Evolutionary conservation across 805 yeast genomes (phyloP), one percentile per base, ranked within the genome.

Genomic region (Hanseniaspora lachancei): DNA sequence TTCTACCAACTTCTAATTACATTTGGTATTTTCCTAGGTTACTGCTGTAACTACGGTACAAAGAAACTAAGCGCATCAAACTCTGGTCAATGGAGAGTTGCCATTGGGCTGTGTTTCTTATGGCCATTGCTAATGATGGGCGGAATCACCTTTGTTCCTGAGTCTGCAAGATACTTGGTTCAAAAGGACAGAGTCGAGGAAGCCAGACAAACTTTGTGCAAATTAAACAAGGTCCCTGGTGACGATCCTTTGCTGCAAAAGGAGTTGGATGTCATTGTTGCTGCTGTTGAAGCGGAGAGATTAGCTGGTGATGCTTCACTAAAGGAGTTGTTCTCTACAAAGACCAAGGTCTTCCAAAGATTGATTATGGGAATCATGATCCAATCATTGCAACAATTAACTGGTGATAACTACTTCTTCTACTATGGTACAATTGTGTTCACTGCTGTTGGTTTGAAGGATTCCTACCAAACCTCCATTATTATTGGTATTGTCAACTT

Each of bases 21-120:
- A 38, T 69, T 78, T 52, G 89, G 89, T 71, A 84, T 84, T 63
- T 82, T 84, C 70, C 71, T 83, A 61, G 91, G 89, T 66, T 82
- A 82, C 75, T 82, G 88, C 69, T 75, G 82, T 55, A 80, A 80
- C 58, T 83, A 77, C 65, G 89, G 88, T 67, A 80, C 68, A 15
- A 67, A 66, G 52, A 62, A 60, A 23, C 66, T 66, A 57, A n/a
- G 38, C 29, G 39, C 29, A 8, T 10, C n/a, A 12, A 61, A 63
- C 82, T 61, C 65, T n/a, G 86, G 67, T 16, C 84, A 81, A 71
- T 84, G 89, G 89, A 81, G 88, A 77, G 74, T 82, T 60, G 86
- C 85, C 54, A 73, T 83, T 64, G 84, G 84, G 57, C 67, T 80
- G 57, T 71, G 75, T 61, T 77, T 76, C 62, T 68, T 71, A 34